phyloP scores from a whole-genome alignment of 1,139 yeast species.

The Ogataea hybrid region DNA sequence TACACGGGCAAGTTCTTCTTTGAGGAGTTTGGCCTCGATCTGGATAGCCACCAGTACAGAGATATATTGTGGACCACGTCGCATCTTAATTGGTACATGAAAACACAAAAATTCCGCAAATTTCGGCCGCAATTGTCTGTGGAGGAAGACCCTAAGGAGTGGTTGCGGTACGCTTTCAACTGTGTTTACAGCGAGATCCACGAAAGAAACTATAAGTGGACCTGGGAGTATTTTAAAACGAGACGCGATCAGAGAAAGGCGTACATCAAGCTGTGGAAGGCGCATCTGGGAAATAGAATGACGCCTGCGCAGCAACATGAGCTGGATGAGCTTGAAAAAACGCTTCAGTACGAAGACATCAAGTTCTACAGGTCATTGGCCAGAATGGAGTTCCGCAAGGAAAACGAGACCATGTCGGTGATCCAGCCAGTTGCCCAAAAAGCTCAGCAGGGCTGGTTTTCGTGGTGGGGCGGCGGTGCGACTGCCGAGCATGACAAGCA shows the following conservation, averaged over 20 bases:
- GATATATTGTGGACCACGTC: constrained; percentile 82
- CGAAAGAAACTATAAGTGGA: constrained; percentile 76
- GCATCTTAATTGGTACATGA: constrained; percentile 72
- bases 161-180: constrained; percentile 80
- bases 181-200: constrained; percentile 78
- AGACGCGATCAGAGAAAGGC: constrained; percentile 70
- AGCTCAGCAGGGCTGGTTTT: constrained; percentile 32
- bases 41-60: constrained; percentile 82
- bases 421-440: constrained; percentile 8
- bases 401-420: constrained; percentile 33
- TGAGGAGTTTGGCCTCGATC: constrained; percentile 81
- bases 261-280: constrained; percentile 71
- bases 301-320: constrained; percentile 38
- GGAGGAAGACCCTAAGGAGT: constrained; percentile 66
- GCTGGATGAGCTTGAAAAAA: constrained; percentile 55
- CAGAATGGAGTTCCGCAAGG: constrained; percentile 59
- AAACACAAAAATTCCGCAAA: constrained; percentile 71
- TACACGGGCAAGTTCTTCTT: too few relatives aligned
- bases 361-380: constrained; percentile 84
- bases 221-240: constrained; percentile 77
- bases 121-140: constrained; percentile 63
- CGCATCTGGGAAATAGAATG: constrained; percentile 35
- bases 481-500: too few relatives aligned
- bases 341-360: constrained; percentile 71
- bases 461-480: too few relatives aligned